Evolutionary conservation across 2,329 filamentous ascomycete species (phyloP).

Genomic region (Chaetomiaceae sp.): DNA sequence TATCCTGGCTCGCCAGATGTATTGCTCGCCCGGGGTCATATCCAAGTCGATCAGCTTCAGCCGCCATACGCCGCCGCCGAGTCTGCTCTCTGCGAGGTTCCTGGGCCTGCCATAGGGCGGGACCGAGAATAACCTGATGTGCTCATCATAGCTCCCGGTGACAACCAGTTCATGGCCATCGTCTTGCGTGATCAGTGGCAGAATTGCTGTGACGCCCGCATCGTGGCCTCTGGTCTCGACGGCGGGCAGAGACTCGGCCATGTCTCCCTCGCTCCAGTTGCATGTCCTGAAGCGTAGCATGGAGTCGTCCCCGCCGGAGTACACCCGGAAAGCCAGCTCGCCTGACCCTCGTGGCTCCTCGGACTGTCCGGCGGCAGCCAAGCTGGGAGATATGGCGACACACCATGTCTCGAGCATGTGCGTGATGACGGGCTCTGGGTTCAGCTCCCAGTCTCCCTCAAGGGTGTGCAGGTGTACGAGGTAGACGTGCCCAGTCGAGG

Average conservation of each 20-base stretch:
- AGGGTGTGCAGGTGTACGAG: slow-evolving; percentile 46
- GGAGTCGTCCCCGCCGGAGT: slow-evolving; percentile 75
- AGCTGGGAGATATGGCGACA: slow-evolving; percentile 50
- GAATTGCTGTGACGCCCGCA: slow-evolving; percentile 84
- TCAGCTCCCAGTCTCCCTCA: slow-evolving; percentile 36
- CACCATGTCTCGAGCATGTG: slow-evolving; percentile 71
- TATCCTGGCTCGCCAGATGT: slow-evolving; percentile 41
- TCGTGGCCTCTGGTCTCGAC: slow-evolving; percentile 46
- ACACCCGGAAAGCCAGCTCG: slow-evolving; percentile 40
- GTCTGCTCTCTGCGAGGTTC: slow-evolving; percentile 58
- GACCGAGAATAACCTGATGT: slow-evolving; percentile 62
- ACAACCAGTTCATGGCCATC: slow-evolving; percentile 55
- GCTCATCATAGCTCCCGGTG: slow-evolving; percentile 90
- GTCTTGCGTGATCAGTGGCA: slow-evolving; percentile 56
- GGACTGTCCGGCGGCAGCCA: background rate
- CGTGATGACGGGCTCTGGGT: slow-evolving; percentile 38
- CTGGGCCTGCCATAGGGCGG: slow-evolving; percentile 41
- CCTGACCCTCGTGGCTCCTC: slow-evolving; percentile 11
- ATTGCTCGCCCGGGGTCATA: slow-evolving; percentile 24
- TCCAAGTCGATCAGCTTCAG: slow-evolving; percentile 55
- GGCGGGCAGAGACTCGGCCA: slow-evolving; percentile 18
- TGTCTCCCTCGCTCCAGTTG: slow-evolving; percentile 6
- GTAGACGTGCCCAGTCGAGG: slow-evolving; percentile 62
- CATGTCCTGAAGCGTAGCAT: slow-evolving; percentile 47
- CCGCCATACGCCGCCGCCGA: slow-evolving; percentile 85